Evolutionary conservation across 2,329 filamentous ascomycete genomes (phyloP).

Genomic region (Ceratocystis papillata): DNA sequence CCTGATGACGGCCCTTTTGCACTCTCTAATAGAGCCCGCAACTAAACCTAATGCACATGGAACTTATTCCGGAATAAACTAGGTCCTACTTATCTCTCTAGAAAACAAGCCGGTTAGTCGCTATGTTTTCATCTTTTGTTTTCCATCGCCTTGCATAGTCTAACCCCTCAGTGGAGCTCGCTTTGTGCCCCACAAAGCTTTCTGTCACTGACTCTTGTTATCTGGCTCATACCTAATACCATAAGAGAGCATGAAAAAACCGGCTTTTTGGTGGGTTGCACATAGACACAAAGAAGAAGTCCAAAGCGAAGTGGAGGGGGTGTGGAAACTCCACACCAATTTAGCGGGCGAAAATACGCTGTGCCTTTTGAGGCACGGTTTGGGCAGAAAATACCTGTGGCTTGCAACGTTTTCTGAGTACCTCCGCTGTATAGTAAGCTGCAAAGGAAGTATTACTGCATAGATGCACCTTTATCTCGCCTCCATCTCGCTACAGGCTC

Average conservation of each 20-base stretch:
- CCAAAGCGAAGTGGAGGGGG: slow-evolving; percentile 7
- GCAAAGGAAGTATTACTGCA: neutral
- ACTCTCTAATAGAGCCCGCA: too few species aligned
- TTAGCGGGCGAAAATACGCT: neutral
- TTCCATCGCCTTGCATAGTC: neutral
- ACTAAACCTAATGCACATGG: too few species aligned
- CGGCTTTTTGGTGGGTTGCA: neutral
- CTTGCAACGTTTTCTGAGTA: neutral
- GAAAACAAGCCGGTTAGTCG: neutral
- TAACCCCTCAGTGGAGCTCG: neutral
- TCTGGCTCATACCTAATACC: neutral
- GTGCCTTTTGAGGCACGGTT: too few species aligned
- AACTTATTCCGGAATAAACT: neutral
- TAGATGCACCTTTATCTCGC: neutral
- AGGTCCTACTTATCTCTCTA: neutral
- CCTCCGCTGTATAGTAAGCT: neutral
- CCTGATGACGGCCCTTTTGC: too few species aligned
- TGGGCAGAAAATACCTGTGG: neutral
- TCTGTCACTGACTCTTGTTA: neutral
- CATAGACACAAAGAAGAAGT: neutral
- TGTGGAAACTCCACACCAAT: neutral
- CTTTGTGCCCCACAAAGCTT: neutral
- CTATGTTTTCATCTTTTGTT: neutral
- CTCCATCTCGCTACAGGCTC: neutral
- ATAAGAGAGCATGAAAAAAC: neutral